Evolutionary conservation across 2,329 filamentous ascomycete genomes (phyloP), one percentile per base, ranked within the genome.

Genomic region (Diaporthe citriasiana): DNA sequence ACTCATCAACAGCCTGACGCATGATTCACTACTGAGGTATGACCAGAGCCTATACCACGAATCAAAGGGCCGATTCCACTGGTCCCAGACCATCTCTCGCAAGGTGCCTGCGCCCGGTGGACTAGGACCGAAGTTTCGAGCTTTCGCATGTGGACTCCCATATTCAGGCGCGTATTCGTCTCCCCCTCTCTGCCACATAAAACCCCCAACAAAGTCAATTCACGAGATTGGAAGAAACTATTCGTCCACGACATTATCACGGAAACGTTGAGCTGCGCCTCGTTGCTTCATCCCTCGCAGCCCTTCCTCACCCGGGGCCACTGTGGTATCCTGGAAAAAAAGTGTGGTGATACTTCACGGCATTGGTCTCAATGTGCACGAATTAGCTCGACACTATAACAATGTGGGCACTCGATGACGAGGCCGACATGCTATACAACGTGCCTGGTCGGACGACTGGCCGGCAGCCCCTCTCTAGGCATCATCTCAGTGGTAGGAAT

Each of bases 121-220:
- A 53, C 45, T 40, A 68, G 33, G 38, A 22, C 19, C 22, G 19
- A 51, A 22, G 19, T 38, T 27, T 68, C 47, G 45, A 53, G 3
- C 12, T 51, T 8, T 25, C 19, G 63, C 63, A 40, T 68, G n/a
- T 40, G n/a, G 33, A 15, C n/a, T n/a, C 30, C 27, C 19, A 17
- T 13, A 22, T 22, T 66, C 45, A 27, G 10, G 7, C 15, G n/a
- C 30, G n/a, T 27, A 27, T 40, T 68, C 33, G n/a, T 53, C 47
- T 53, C 25, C 63, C 33, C 63, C 45, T 40, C 45, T 30, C n/a
- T 68, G 63, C 30, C 47, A 53, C 47, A 33, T 68, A 27, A 68
- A 68, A 68, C 47, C 9, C 63, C 47, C 63, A 68, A 68, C 63
- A 68, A 68, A 68, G 63, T 53, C 63, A 68, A 68, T 68, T 53